A percentile compares a stretch with the other conserved stretches of the same genome.
These are phyloP conservation scores for Solanum paucissectum DNA, from an alignment of 257 asterid genomes.

Conservation along the genomic window DNA sequence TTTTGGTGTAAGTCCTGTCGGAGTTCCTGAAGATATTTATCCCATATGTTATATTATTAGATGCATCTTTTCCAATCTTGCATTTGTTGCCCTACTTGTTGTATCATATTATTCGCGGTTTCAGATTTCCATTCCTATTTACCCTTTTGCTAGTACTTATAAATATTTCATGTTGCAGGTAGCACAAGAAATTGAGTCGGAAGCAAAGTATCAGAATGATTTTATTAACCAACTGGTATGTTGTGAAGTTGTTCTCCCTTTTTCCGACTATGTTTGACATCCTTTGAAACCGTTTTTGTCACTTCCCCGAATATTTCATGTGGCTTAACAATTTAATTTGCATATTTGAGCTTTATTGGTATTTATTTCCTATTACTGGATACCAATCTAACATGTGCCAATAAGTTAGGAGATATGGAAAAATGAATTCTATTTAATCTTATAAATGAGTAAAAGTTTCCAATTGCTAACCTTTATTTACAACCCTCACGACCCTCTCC, in stretches of 20 bases:
- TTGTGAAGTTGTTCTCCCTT: background rate
- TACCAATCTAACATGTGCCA: background rate
- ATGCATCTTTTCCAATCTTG: background rate
- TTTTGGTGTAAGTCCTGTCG: background rate
- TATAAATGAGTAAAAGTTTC: background rate
- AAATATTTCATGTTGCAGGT: conserved; percentile 41
- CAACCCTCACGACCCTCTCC: background rate
- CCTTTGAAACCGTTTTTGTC: background rate
- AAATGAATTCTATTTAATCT: background rate
- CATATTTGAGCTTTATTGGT: background rate
- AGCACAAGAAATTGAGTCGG: conserved; percentile 79
- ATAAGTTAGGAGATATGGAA: background rate
- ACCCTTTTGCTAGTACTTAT: background rate
- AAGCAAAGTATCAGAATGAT: conserved; percentile 83
- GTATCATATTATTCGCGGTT: background rate
- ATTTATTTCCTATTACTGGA: background rate
- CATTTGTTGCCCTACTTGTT: conserved; percentile 1
- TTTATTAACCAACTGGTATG: conserved; percentile 86
- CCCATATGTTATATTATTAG: background rate
- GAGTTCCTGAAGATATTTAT: background rate
- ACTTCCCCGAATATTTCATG: background rate
- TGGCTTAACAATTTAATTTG: background rate
- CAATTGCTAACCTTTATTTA: background rate
- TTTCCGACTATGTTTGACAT: background rate
- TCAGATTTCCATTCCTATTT: background rate